Conservation (phyloP, 2,329 filamentous ascomycete genomes). For the Arthroderma sp. region DNA sequence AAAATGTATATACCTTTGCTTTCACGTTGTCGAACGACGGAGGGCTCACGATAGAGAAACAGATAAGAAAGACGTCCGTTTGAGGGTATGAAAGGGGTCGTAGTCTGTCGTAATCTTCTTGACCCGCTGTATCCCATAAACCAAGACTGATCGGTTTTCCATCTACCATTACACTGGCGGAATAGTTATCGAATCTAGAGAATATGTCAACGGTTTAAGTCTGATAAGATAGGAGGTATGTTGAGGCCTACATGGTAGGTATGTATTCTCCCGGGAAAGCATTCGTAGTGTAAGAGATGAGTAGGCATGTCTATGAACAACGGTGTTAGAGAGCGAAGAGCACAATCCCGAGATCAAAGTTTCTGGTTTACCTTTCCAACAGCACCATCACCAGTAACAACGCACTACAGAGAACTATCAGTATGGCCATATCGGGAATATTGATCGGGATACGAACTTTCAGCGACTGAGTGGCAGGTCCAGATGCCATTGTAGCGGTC, state of each 20-base stretch:
- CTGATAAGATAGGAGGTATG: background rate
- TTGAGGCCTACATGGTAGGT: constrained; percentile 57
- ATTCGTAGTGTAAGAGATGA: constrained; percentile 99
- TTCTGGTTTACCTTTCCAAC: constrained; percentile 71
- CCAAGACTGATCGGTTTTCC: constrained; percentile 94
- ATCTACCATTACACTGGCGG: constrained; percentile 97
- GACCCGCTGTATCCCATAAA: constrained; percentile 95
- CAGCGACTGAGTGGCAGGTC: constrained; percentile 75
- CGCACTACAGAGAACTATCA: constrained; percentile 52
- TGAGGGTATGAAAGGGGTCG: constrained; percentile 94
- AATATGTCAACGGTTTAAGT: constrained; percentile 9
- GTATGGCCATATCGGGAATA: constrained; percentile 7
- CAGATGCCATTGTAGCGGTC: constrained; percentile 51
- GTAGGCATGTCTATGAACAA: constrained; percentile 68
- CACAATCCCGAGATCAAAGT: background rate
- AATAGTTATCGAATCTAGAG: constrained; percentile 91
- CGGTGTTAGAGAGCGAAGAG: constrained; percentile 6
- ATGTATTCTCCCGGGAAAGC: constrained; percentile 99
- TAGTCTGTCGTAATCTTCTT: constrained; percentile 95
- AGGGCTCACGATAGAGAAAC: constrained; percentile 95
- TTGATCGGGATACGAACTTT: constrained; percentile 49
- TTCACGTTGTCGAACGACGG: constrained; percentile 98
- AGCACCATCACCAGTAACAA: constrained; percentile 97
- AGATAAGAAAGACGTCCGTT: constrained; percentile 96
- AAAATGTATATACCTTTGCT: constrained; percentile 57